These are phyloP conservation scores for Amaranthus cruentus DNA, from an alignment of 148 eudicot species.

Conservation along the genomic window DNA sequence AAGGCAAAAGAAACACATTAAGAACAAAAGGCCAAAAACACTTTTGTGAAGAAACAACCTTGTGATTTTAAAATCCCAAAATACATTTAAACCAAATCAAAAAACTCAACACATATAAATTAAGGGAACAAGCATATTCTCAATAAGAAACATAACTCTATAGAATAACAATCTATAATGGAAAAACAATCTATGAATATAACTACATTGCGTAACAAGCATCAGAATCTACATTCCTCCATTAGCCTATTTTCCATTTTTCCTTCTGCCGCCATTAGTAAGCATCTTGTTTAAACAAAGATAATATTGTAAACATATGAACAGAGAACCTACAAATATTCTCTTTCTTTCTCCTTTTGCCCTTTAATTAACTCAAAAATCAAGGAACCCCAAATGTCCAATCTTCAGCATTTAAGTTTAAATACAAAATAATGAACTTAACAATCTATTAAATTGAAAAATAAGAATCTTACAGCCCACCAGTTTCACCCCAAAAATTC, in stretches of 20 bases:
- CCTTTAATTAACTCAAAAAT: not conserved
- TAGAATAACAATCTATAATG: slow-evolving; percentile 17
- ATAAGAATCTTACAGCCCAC: slow-evolving; percentile 10
- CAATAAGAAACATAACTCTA: slow-evolving; percentile 16
- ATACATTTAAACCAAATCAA: slow-evolving; percentile 23
- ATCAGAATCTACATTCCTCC: slow-evolving; percentile 48
- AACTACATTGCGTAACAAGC: slow-evolving; percentile 36
- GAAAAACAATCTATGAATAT: slow-evolving; percentile 28
- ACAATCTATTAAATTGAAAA: not conserved
- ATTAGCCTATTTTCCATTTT: slow-evolving; percentile 10
- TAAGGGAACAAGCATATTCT: slow-evolving; percentile 34
- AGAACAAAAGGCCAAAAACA: slow-evolving; percentile 23
- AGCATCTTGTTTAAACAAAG: slow-evolving; percentile 20
- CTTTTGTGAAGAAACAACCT: slow-evolving; percentile 34
- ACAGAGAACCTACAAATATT: slow-evolving; percentile 19
- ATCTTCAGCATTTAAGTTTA: not conserved
- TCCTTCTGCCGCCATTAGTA: slow-evolving; percentile 4
- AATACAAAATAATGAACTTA: not conserved
- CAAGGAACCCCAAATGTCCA: not conserved
- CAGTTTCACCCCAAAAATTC: slow-evolving; percentile 3
- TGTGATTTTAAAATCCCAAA: slow-evolving; percentile 4
- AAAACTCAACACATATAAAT: slow-evolving; percentile 26
- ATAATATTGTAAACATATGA: slow-evolving; percentile 15
- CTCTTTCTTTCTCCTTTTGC: not conserved
- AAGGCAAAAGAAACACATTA: slow-evolving; percentile 25